phyloP scores from a whole-genome alignment of 2,329 filamentous ascomycete species.

The Pestalotiopsis sp. region DNA sequence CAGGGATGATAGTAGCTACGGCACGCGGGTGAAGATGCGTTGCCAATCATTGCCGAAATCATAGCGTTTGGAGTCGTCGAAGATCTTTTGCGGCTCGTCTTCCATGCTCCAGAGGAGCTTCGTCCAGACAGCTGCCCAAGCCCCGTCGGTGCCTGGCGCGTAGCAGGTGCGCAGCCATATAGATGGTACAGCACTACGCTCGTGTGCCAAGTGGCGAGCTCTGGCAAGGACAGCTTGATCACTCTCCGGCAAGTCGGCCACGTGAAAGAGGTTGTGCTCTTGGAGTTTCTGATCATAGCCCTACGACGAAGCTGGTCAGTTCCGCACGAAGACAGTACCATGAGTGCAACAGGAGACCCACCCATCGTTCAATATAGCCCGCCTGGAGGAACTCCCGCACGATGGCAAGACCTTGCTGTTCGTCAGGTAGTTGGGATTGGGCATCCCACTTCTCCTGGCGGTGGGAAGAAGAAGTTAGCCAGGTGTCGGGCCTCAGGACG shows the following conservation, averaged over 20 bases:
- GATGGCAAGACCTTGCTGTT: background rate
- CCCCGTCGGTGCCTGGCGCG: background rate
- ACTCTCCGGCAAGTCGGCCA: background rate
- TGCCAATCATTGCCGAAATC: background rate
- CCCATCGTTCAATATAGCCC: background rate
- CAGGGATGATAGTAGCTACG: background rate
- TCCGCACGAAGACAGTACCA: background rate
- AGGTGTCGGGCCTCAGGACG: background rate
- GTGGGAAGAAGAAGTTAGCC: background rate
- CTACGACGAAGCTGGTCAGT: background rate
- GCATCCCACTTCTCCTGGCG: background rate
- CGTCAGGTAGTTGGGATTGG: background rate
- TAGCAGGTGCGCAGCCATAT: background rate
- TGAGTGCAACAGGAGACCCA: background rate
- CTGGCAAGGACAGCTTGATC: background rate
- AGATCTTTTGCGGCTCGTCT: background rate
- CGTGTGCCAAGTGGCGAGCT: background rate
- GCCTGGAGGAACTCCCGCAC: background rate
- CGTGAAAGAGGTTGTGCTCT: background rate
- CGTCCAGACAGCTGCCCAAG: background rate
- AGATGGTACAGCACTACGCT: background rate
- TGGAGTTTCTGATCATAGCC: background rate
- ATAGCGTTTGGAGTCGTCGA: background rate
- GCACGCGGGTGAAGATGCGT: background rate
- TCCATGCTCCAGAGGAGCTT: background rate